These are phyloP conservation scores for Pleurotus eryngii DNA, from an alignment of 768 basidiomycete genomes.

Conservation along the genomic window DNA sequence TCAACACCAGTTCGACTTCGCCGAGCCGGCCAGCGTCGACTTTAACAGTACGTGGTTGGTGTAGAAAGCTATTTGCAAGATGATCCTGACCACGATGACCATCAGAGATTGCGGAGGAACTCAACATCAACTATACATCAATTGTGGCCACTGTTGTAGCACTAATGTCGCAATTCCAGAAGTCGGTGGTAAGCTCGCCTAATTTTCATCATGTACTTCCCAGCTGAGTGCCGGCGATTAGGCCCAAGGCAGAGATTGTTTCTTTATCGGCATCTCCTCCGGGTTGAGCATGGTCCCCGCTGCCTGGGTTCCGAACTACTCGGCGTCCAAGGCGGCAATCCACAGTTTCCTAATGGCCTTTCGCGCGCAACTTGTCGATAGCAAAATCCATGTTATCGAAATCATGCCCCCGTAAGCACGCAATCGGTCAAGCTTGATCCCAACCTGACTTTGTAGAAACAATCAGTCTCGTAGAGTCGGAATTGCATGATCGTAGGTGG, in stretches of 20 bases:
- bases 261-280: conserved; percentile 51
- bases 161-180: conserved; percentile 52
- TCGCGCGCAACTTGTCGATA: conserved; percentile 40
- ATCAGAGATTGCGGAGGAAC: conserved; percentile 41
- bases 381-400: conserved; percentile 52
- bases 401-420: conserved; percentile 44
- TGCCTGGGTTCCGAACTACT: conserved; percentile 44
- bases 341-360: conserved; percentile 51
- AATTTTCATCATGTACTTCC: background rate
- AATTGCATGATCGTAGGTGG: conserved; percentile 53
- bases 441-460: no score
- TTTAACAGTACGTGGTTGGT: conserved; percentile 33
- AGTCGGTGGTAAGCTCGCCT: conserved; percentile 38
- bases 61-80: background rate
- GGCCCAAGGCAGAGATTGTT: conserved; percentile 43
- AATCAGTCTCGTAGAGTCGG: conserved; percentile 47
- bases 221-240: conserved; percentile 12
- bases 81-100: background rate
- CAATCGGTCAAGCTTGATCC: no score
- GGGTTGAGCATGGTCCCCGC: conserved; percentile 44
- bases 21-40: conserved; percentile 30
- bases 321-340: conserved; percentile 52
- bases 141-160: conserved; percentile 43
- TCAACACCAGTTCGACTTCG: conserved; percentile 48
- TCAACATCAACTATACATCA: conserved; percentile 53